Evolutionary conservation across 345 rosid genomes (phyloP), one percentile per base, ranked within the genome.

Genomic region (Turnera subulata): DNA sequence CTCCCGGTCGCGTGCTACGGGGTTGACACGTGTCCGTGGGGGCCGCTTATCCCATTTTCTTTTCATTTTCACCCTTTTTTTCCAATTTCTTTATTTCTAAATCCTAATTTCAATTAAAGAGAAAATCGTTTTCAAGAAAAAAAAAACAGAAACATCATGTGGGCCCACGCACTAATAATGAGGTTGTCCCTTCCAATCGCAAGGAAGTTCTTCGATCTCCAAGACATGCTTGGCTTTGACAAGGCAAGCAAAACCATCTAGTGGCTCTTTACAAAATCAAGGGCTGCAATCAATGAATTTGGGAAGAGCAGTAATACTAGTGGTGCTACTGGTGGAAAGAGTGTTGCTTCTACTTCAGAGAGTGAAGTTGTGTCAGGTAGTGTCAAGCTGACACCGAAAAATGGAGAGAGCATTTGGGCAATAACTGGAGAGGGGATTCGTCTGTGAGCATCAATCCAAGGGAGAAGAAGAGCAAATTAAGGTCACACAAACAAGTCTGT

Each of bases 201-300:
- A 49, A 77, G 92, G 20, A 73, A 79, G 62, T 90, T 90, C 80
- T 90, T 90, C 26, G 90, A 78, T 70, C 95, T 89, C 21, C 97
- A 89, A 53, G 97, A 89, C 65, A 70, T 71, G 85, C 69, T 89
- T 73, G 90, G 97, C 50, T 86, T 81, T 66, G 90, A 86, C 63
- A 86, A 77, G 79, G 88, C 92, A 2, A 86, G 92, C 73, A 73
- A 86, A 62, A 89, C 95, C 69, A 79, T 89, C 16, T 95, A 80
- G 23, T 91, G 97, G 97, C 68, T 91, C 14, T 80, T 91, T n/a
- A 63, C 48, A 8, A 80, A 80, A 49, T 85, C 96, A 11, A 76
- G 55, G 46, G 71, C 56, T 15, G 80, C 88, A 66, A 91, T 91
- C 43, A 55, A 62, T 38, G 82, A 81, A 50, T 66, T 79, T 23